Evolutionary conservation across 78 protist genomes (phyloP), one percentile per base, ranked within the genome.

Genomic region (Trichosphaerium sp.): DNA sequence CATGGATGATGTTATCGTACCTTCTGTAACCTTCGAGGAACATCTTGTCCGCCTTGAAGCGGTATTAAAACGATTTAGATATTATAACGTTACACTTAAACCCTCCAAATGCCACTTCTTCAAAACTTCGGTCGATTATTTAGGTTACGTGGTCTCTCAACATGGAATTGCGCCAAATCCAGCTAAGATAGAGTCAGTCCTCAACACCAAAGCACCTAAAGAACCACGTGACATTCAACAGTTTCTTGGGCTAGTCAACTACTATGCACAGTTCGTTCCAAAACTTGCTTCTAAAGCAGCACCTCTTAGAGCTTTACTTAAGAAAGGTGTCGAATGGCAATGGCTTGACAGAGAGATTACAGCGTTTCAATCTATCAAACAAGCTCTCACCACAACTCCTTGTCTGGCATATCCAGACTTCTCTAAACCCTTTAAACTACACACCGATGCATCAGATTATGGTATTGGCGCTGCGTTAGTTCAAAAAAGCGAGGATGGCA

Each of bases 1-100:
- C 63, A 31, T 74, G 2, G 80, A 74, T 60, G 80, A 74, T 65
- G 37, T 74, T 26, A 12, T 74, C 28, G 56, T 74, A 28, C 25
- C 39, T 55, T 11, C 58, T 26, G 15, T 21, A 4, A 29, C 3
- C 39, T 8, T 25, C 60, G 5, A 29, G 10, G 76, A 71, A 32
- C 66, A 58, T 47, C 37, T 23, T 5, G 6, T 23, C 48, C 65
- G 61, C 42, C 47, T 71, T 29, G 29, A 38, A 3, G 37, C n/a
- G n/a, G 76, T 71, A 18, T 11, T 71, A 11, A 32, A 18, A 25
- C 21, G 44, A 7, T 60, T 71, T 29, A 41, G 12, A 6, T 57
- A 56, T 8, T 14, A 56, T 29, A n/a, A n/a, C 31, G 4, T 71
- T 31, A 1, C 26, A 12, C 10, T 3, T 28, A 38, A 58, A 29